Percentiles rank a stretch among this genome's conserved stretches.
Conservation (phyloP, 306 rosid genomes). For the Rubus parviflorus region DNA sequence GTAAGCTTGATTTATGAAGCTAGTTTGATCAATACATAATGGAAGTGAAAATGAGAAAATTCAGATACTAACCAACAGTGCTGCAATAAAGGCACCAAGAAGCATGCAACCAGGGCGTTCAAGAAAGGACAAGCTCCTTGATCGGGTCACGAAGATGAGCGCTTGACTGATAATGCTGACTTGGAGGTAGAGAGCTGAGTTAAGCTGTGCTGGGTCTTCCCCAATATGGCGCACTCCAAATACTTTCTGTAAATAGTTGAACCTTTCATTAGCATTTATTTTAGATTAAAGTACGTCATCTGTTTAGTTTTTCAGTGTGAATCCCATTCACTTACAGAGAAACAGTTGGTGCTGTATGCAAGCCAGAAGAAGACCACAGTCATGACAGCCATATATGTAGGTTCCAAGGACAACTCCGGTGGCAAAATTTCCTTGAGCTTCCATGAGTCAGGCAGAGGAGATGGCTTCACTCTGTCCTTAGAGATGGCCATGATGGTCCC, state of each 20-base stretch:
- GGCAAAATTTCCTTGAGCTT: conserved; percentile 84
- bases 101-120: conserved; percentile 82
- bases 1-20: no score
- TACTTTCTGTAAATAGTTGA: conserved; percentile 24
- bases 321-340: conserved; percentile 45
- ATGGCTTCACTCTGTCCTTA: conserved; percentile 86
- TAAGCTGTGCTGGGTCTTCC: conserved; percentile 40
- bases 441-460: conserved; percentile 98
- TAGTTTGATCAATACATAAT: background rate
- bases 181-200: conserved; percentile 91
- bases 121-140: conserved; percentile 80
- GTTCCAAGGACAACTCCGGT: conserved; percentile 83
- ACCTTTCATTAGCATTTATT: background rate
- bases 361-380: conserved; percentile 78
- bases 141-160: conserved; percentile 87
- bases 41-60: background rate
- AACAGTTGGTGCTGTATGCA: conserved; percentile 49
- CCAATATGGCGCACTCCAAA: conserved; percentile 52
- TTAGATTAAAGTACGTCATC: background rate
- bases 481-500: conserved; percentile 98
- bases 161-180: conserved; percentile 94
- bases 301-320: background rate
- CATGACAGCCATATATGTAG: conserved; percentile 84
- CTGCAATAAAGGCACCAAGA: conserved; percentile 59
- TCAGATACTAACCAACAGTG: conserved; percentile 64